phyloP scores from a whole-genome alignment of 176 grass and related monocot species.

The Sorghum bicolor region DNA sequence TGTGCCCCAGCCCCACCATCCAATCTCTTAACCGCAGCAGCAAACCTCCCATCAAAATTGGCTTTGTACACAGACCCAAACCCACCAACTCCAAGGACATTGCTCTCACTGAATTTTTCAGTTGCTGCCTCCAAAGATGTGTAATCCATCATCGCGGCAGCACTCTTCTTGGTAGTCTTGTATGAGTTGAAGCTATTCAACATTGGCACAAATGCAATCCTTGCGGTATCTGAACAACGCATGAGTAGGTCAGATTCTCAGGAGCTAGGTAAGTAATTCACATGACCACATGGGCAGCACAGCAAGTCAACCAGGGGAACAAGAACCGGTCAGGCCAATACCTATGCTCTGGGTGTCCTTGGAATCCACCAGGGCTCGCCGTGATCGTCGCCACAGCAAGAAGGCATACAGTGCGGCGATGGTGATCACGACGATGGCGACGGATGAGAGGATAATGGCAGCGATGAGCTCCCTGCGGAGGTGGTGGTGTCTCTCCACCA shows the following conservation, averaged over 20 bases:
- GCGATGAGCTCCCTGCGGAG: slow-evolving; percentile 57
- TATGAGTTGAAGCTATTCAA: slow-evolving; percentile 80
- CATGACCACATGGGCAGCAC: slow-evolving; percentile 24
- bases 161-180: slow-evolving; percentile 63
- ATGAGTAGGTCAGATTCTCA: neutral
- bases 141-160: slow-evolving; percentile 68
- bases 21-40: slow-evolving; percentile 71
- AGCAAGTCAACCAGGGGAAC: neutral
- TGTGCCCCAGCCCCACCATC: slow-evolving; percentile 11
- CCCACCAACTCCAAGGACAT: slow-evolving; percentile 75
- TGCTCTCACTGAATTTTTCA: slow-evolving; percentile 68
- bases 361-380: slow-evolving; percentile 24
- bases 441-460: slow-evolving; percentile 56
- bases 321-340: slow-evolving; percentile 21
- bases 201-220: slow-evolving; percentile 66
- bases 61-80: slow-evolving; percentile 82
- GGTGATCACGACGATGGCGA: slow-evolving; percentile 44
- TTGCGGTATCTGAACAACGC: slow-evolving; percentile 48
- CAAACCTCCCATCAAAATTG: slow-evolving; percentile 62
- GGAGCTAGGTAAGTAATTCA: neutral
- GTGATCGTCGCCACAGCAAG: slow-evolving; percentile 61
- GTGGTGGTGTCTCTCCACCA: slow-evolving; percentile 49
- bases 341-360: slow-evolving; percentile 70
- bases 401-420: slow-evolving; percentile 45
- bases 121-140: slow-evolving; percentile 56